These are phyloP conservation scores for Hemerocallis citrina DNA, from an alignment of 106 monocot species.

Conservation along the genomic window DNA sequence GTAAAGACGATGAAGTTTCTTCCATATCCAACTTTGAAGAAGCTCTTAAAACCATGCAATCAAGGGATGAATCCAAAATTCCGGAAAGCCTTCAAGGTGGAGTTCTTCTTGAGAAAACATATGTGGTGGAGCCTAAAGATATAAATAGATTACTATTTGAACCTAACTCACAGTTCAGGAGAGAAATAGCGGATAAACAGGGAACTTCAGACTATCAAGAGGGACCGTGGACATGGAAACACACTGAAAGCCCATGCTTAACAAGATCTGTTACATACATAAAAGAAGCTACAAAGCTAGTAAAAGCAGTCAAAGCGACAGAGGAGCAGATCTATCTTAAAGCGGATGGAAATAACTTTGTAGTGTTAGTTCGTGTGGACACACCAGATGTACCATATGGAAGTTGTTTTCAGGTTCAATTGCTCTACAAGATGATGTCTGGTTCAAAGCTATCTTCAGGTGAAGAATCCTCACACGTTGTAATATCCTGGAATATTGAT, in stretches of 20 bases:
- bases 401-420: conserved; percentile 42
- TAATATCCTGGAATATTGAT: conserved; percentile 47
- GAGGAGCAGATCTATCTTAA: conserved; percentile 64
- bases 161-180: conserved; percentile 50
- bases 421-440: conserved; percentile 52
- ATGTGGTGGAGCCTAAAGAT: conserved; percentile 29
- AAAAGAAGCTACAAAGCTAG: conserved; percentile 42
- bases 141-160: conserved; percentile 39
- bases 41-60: conserved; percentile 36
- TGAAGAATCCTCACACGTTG: conserved; percentile 36
- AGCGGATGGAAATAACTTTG: conserved; percentile 57
- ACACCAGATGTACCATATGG: conserved; percentile 79
- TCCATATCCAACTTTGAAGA: conserved; percentile 29
- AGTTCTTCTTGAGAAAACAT: conserved; percentile 48
- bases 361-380: conserved; percentile 32
- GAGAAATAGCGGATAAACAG: conserved; percentile 25
- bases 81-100: conserved; percentile 49
- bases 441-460: conserved; percentile 19
- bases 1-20: background rate
- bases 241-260: conserved; percentile 17
- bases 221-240: conserved; percentile 41
- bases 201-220: conserved; percentile 39
- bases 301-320: conserved; percentile 50
- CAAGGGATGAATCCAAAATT: conserved; percentile 22
- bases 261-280: conserved; percentile 40